A percentile compares a stretch with the other conserved stretches of the same genome.
Conservation (phyloP, 176 grass and related monocot genomes). For the Eragrostis curvula region DNA sequence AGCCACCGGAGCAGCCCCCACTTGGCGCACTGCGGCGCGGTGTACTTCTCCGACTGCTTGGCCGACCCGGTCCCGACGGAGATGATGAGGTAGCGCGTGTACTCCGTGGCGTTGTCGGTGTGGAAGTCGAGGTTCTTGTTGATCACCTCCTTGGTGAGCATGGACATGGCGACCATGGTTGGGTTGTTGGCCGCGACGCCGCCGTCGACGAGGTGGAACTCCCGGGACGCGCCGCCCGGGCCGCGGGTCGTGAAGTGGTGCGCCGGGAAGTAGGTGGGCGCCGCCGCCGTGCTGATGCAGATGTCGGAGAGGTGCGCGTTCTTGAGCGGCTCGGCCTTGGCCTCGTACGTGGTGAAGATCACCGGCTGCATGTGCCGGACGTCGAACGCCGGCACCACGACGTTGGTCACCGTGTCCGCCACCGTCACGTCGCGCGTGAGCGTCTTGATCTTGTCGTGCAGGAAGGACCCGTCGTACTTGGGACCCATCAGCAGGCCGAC, state of each 20-base stretch:
- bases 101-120: constrained; percentile 40
- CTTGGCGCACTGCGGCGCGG: constrained; percentile 31
- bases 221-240: neutral
- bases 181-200: constrained; percentile 72
- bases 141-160: constrained; percentile 45
- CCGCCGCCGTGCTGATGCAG: constrained; percentile 63
- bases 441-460: constrained; percentile 50
- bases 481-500: constrained; percentile 24
- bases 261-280: constrained; percentile 64
- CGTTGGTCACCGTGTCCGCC: constrained; percentile 50
- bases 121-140: constrained; percentile 41
- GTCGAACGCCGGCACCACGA: constrained; percentile 65
- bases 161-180: constrained; percentile 46
- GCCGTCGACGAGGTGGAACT: constrained; percentile 65
- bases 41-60: constrained; percentile 47
- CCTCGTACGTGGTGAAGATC: constrained; percentile 66
- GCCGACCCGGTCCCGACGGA: constrained; percentile 60
- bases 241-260: constrained; percentile 43
- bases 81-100: constrained; percentile 55
- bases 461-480: constrained; percentile 64
- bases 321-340: constrained; percentile 22
- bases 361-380: constrained; percentile 56
- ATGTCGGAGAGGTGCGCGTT: neutral
- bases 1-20: constrained; percentile 64
- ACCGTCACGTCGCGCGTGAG: constrained; percentile 38